These are phyloP conservation scores for Boletales sp. DNA, from an alignment of 768 basidiomycete species.

Conservation along the genomic window DNA sequence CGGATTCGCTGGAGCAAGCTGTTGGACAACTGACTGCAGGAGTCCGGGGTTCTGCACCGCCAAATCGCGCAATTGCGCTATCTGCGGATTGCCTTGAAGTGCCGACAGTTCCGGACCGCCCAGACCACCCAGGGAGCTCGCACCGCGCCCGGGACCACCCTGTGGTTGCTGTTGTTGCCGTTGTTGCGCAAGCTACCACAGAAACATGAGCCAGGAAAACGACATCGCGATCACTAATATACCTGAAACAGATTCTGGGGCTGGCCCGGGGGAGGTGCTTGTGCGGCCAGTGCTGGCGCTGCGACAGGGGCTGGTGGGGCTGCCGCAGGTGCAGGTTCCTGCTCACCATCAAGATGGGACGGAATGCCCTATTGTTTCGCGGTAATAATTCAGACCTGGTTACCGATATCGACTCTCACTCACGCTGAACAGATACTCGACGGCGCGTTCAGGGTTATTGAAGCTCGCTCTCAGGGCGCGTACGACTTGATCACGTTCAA, in stretches of 20 bases:
- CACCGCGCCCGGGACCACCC: slow-evolving; percentile 29
- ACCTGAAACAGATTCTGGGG: slow-evolving; percentile 90
- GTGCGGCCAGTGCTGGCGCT: slow-evolving; percentile 37
- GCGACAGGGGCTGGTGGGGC: slow-evolving; percentile 36
- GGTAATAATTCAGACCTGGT: slow-evolving; percentile 8
- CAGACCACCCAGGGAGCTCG: slow-evolving; percentile 15
- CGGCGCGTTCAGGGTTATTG: slow-evolving; percentile 97
- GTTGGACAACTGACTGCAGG: slow-evolving; percentile 79
- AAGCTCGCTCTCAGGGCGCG: slow-evolving; percentile 88
- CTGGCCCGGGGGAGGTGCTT: slow-evolving; percentile 35
- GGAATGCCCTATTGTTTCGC: slow-evolving; percentile 68
- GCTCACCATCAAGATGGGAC: slow-evolving; percentile 40
- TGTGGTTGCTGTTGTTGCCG: slow-evolving; percentile 41
- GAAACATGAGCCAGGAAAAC: neutral
- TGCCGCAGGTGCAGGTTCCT: slow-evolving; percentile 31
- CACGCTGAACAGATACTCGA: slow-evolving; percentile 96
- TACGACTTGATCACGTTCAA: slow-evolving; percentile 77
- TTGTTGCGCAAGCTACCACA: slow-evolving; percentile 64
- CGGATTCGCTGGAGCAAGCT: slow-evolving; percentile 74
- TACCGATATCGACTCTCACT: slow-evolving; percentile 26
- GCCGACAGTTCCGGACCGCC: slow-evolving; percentile 44
- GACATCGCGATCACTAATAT: slow-evolving; percentile 12
- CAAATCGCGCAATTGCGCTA: slow-evolving; percentile 70
- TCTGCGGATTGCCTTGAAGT: slow-evolving; percentile 59
- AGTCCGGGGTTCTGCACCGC: slow-evolving; percentile 74